Evolutionary conservation across 2,329 filamentous ascomycete species (phyloP).

Genomic region (Calonectria multiphialidica): DNA sequence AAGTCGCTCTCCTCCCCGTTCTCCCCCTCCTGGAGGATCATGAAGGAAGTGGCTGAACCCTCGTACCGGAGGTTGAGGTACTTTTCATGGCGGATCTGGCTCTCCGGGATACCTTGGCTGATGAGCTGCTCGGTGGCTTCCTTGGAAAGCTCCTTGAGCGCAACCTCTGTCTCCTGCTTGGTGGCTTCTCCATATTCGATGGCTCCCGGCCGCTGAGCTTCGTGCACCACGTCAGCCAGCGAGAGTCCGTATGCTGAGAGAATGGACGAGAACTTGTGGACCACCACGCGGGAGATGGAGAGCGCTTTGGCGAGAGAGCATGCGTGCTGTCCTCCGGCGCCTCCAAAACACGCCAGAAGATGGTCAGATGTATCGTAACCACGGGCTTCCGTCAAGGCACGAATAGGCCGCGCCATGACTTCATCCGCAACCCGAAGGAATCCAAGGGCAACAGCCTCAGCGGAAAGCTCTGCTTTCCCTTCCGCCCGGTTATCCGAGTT

Average conservation of each 20-base stretch:
- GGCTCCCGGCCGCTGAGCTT: conserved; percentile 49
- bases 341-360: conserved; percentile 49
- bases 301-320: conserved; percentile 54
- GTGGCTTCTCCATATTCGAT: conserved; percentile 41
- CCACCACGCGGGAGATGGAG: conserved; percentile 53
- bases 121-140: conserved; percentile 23
- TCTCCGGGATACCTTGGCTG: conserved; percentile 48
- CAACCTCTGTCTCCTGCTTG: conserved; percentile 17
- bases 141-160: conserved; percentile 31
- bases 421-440: conserved; percentile 54
- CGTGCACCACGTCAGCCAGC: conserved; percentile 56
- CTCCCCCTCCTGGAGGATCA: conserved; percentile 44
- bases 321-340: conserved; percentile 55
- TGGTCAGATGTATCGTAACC: conserved; percentile 51
- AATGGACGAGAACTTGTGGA: conserved; percentile 58
- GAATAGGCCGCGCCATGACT: conserved; percentile 51
- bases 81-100: conserved; percentile 55
- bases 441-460: conserved; percentile 52
- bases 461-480: conserved; percentile 43
- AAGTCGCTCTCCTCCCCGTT: conserved; percentile 61
- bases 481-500: conserved; percentile 50
- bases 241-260: conserved; percentile 59
- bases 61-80: conserved; percentile 59
- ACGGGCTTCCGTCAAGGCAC: conserved; percentile 50
- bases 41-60: conserved; percentile 56